Percentiles rank a stretch among this genome's conserved stretches.
Evolutionary conservation across 805 yeast genomes (phyloP).

Genomic region (Candida ficus): DNA sequence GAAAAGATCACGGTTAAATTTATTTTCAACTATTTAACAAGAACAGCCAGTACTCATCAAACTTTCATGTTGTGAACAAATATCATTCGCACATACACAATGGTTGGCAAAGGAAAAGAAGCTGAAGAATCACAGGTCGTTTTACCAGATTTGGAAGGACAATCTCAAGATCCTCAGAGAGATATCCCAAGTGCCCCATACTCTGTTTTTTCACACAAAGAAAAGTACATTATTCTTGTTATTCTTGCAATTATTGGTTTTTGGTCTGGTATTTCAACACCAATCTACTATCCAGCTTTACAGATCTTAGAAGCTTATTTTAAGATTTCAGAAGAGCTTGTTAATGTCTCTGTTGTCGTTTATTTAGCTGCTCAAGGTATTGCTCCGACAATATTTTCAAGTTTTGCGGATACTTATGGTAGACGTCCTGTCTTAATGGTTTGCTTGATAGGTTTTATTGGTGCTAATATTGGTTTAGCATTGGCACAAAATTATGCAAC

Average conservation of each 20-base stretch:
- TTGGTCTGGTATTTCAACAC: slow-evolving; percentile 68
- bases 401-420: slow-evolving; percentile 66
- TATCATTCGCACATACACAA: too few species aligned
- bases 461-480: slow-evolving; percentile 65
- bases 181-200: slow-evolving; percentile 18
- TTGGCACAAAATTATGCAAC: slow-evolving; percentile 50
- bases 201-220: slow-evolving; percentile 39
- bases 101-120: too few species aligned
- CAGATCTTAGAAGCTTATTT: slow-evolving; percentile 52
- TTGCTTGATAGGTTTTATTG: slow-evolving; percentile 51
- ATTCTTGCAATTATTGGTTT: slow-evolving; percentile 42
- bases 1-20: too few species aligned
- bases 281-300: slow-evolving; percentile 78
- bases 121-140: too few species aligned
- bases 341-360: slow-evolving; percentile 70
- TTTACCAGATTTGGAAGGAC: too few species aligned
- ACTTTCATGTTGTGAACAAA: too few species aligned
- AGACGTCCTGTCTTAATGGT: slow-evolving; percentile 61
- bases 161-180: too few species aligned
- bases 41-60: too few species aligned
- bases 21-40: too few species aligned
- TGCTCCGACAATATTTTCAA: slow-evolving; percentile 64
- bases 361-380: slow-evolving; percentile 75
- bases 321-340: slow-evolving; percentile 47
- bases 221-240: slow-evolving; percentile 35